Base-by-base conservation (phyloP, 495 filamentous ascomycete species). In the Xylaria sp. region DNA sequence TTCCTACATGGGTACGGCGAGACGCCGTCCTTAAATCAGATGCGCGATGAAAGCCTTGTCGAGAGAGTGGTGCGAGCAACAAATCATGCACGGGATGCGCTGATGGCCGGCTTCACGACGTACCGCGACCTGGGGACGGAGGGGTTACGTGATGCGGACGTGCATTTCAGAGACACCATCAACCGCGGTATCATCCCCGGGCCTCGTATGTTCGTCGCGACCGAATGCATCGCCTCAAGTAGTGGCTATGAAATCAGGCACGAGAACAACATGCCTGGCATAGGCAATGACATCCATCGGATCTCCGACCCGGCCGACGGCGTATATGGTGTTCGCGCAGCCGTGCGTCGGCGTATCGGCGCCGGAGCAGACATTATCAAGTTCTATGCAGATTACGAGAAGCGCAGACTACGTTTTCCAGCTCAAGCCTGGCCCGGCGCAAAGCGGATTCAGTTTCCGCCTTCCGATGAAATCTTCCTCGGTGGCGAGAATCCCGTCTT, bases 91-190 rank as follows among this genome's bases (percentile, higher is more conserved):
- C 81, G 78, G 46, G 77, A 80, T 21, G 86, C 84, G 3, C 72
- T 88, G n/a, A 77, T 86, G 40, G 85, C 86, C 0, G 85, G 86
- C 33, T 88, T 84, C 77, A 87, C 85, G 3, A 88, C 86, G 9
- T 87, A 86, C 75, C 82, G 86, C 29, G 85, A 88, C 71, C 80
- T 89, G 0, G 87, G 86, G 14, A 85, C 83, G 24, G 87, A 87
- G 73, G 80, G 81, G 0, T 75, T 87, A 4, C 75, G 76, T 21
- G 78, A 79, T 44, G 81, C 82, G 26, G 86, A 89, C 70, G 80
- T 80, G 37, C 78, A 76, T 68, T 73, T 85, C 15, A 75, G 82
- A 14, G 80, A 84, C 64, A 85, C 75, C 40, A 80, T 88, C 73
- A 86, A 85, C 72, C 82, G 85, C 48, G 85, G 84, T 37, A 71